Percentiles rank a stretch among this genome's conserved stretches.
Conservation (phyloP, 331 rosid genomes). For the Ulmus americana region DNA sequence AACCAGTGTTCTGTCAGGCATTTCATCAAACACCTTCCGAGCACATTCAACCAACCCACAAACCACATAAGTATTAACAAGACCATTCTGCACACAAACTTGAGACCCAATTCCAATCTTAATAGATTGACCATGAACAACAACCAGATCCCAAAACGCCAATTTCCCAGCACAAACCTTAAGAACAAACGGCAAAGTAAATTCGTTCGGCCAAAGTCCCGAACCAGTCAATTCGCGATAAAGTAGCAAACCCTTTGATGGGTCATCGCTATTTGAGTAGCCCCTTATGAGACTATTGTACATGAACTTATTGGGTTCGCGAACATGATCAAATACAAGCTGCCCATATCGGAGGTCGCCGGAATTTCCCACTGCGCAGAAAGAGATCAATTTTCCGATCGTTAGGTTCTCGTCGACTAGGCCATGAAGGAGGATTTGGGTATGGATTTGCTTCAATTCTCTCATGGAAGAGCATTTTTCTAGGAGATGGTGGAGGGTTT, state of each 20-base stretch:
- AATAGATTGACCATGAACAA: slow-evolving; percentile 51
- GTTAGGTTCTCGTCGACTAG: slow-evolving; percentile 38
- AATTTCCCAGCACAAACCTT: slow-evolving; percentile 41
- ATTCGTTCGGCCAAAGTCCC: slow-evolving; percentile 53
- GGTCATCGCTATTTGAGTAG: slow-evolving; percentile 42
- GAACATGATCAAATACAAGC: slow-evolving; percentile 37
- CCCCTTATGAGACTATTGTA: slow-evolving; percentile 61
- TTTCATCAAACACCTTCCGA: slow-evolving; percentile 51
- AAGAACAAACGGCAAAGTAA: slow-evolving; percentile 60
- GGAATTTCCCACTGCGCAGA: slow-evolving; percentile 22
- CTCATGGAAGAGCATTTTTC: slow-evolving; percentile 49
- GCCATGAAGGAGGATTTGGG: slow-evolving; percentile 53
- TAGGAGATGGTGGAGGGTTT: slow-evolving; percentile 43
- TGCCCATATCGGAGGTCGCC: slow-evolving; percentile 46
- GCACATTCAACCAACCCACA: slow-evolving; percentile 43
- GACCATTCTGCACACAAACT: slow-evolving; percentile 45
- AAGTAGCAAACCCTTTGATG: slow-evolving; percentile 32
- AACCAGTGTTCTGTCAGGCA: slow-evolving; percentile 45
- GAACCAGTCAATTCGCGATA: slow-evolving; percentile 45
- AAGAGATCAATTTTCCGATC: slow-evolving; percentile 43
- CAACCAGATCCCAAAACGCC: slow-evolving; percentile 42
- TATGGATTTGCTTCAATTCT: slow-evolving; percentile 51
- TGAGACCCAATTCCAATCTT: slow-evolving; percentile 52
- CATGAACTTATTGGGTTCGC: slow-evolving; percentile 61
- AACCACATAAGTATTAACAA: slow-evolving; percentile 36